Conservation (phyloP, 2,329 filamentous ascomycete genomes). For the Colletotrichum sp. region DNA sequence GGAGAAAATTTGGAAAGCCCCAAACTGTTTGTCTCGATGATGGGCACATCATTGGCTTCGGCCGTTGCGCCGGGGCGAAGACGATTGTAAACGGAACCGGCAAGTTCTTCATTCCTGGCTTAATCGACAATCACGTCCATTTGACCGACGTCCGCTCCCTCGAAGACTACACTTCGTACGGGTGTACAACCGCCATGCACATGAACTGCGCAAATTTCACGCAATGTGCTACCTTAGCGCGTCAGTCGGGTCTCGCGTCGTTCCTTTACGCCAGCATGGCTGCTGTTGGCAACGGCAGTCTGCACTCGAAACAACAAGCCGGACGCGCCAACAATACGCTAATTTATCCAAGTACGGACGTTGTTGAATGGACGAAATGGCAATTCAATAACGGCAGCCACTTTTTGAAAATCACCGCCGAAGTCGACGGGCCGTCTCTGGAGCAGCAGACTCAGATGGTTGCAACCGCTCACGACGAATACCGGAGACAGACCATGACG, state of each 20-base stretch:
- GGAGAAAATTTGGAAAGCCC: neutral
- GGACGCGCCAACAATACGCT: neutral
- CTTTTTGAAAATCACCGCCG: neutral
- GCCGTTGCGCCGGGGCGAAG: neutral
- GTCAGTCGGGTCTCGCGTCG: neutral
- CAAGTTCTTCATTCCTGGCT: conserved; percentile 28
- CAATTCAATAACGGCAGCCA: neutral
- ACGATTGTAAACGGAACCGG: conserved; percentile 25
- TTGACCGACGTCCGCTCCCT: conserved; percentile 24
- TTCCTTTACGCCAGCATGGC: neutral
- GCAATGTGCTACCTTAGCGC: conserved; percentile 33
- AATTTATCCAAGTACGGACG: neutral
- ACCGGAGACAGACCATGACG: neutral
- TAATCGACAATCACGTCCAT: conserved; percentile 31
- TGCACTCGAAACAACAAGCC: neutral
- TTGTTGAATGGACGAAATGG: neutral
- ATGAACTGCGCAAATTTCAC: conserved; percentile 40
- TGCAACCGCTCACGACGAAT: neutral
- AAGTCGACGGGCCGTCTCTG: neutral
- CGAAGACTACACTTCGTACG: conserved; percentile 27
- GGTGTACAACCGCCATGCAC: conserved; percentile 30
- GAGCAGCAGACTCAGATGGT: neutral
- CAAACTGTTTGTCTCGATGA: neutral
- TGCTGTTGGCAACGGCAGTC: neutral
- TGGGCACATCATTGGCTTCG: neutral